These are phyloP conservation scores for Tetrahymena elliotti DNA, from an alignment of 73 alveolate genomes.

Conservation along the genomic window DNA sequence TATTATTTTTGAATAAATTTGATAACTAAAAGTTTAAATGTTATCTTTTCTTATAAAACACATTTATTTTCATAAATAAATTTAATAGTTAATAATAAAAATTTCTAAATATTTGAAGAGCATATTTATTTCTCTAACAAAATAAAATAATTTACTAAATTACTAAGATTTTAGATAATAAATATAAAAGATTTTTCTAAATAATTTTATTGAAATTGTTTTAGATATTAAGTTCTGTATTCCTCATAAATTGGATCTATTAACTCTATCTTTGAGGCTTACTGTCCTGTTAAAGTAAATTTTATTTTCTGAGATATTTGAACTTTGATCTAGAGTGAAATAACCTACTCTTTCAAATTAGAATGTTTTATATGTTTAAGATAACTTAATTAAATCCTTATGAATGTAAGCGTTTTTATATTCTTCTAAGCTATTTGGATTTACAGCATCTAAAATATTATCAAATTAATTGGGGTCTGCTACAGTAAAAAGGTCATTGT, in stretches of 20 bases:
- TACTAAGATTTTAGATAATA: too few relatives aligned
- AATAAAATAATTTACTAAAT: too few relatives aligned
- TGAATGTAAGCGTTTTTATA: not conserved
- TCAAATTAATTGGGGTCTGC: constrained; percentile 67
- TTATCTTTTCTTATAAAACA: too few relatives aligned
- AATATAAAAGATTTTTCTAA: too few relatives aligned
- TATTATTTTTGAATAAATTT: too few relatives aligned
- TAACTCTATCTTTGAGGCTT: not conserved
- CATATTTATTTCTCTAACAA: too few relatives aligned
- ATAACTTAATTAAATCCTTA: not conserved
- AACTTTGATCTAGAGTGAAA: not conserved
- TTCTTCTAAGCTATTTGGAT: not conserved
- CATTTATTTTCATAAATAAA: too few relatives aligned
- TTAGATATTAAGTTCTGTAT: too few relatives aligned
- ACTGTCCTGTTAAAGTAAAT: not conserved
- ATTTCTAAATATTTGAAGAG: too few relatives aligned
- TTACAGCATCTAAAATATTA: constrained; percentile 74
- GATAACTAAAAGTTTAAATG: too few relatives aligned
- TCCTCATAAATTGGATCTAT: not conserved
- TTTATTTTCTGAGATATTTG: not conserved
- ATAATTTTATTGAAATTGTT: too few relatives aligned
- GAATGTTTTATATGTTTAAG: not conserved
- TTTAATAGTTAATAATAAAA: too few relatives aligned
- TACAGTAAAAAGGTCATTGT: constrained; percentile 68
- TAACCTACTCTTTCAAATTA: not conserved